phyloP scores from a whole-genome alignment of 345 rosid species.

The Bruguiera gymnorhiza region DNA sequence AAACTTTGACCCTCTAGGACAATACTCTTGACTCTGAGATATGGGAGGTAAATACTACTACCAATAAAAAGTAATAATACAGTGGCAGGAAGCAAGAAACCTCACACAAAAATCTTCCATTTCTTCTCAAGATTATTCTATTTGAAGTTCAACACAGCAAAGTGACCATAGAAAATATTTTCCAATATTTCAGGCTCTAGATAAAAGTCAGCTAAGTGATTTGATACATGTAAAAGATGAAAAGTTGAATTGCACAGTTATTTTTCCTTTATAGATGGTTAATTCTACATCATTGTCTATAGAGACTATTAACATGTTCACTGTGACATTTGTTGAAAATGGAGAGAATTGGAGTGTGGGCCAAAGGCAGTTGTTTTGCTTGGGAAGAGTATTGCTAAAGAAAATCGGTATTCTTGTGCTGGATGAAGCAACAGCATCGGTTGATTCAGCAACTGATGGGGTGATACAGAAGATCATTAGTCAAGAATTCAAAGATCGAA shows the following conservation, averaged over 20 bases:
- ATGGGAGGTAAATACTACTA: slow-evolving; percentile 63
- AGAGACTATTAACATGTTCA: slow-evolving; percentile 6
- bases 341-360: slow-evolving; percentile 97
- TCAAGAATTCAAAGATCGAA: slow-evolving; percentile 67
- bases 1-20: slow-evolving; percentile 75
- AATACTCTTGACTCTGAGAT: slow-evolving; percentile 54
- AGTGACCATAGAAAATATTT: too few species aligned
- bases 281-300: neutral
- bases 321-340: slow-evolving; percentile 64
- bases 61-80: neutral
- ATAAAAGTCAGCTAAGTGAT: slow-evolving; percentile 80
- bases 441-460: slow-evolving; percentile 92
- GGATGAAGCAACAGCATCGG: slow-evolving; percentile 93
- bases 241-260: slow-evolving; percentile 68
- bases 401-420: slow-evolving; percentile 77
- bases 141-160: slow-evolving; percentile 6
- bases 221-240: slow-evolving; percentile 59
- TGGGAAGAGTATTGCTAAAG: slow-evolving; percentile 84
- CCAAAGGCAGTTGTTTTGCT: slow-evolving; percentile 76
- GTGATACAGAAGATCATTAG: slow-evolving; percentile 72
- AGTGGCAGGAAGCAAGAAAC: too few species aligned
- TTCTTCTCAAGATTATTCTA: too few species aligned
- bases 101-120: too few species aligned
- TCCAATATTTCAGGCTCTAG: slow-evolving; percentile 50
- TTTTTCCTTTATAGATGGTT: slow-evolving; percentile 10